Evolutionary conservation across 352 stramenopile genomes (phyloP).

Genomic region (Phytophthora sansomeana): DNA sequence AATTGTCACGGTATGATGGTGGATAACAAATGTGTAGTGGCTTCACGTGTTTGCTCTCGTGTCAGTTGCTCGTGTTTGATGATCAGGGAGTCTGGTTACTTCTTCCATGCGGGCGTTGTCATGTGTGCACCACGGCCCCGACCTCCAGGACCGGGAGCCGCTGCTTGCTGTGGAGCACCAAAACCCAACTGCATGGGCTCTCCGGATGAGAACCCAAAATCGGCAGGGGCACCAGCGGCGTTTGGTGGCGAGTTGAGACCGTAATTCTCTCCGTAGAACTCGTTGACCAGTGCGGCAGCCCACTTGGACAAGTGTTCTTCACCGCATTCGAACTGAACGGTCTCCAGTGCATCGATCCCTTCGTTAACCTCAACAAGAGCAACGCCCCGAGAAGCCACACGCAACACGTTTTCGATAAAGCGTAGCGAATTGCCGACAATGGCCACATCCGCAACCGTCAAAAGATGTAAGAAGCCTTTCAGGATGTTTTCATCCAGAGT

Average conservation of each 20-base stretch:
- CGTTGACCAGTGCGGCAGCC: constrained; percentile 78
- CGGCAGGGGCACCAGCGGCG: constrained; percentile 24
- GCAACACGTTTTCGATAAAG: constrained; percentile 84
- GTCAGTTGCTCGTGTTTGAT: too few relatives aligned
- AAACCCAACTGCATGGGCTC: constrained; percentile 37
- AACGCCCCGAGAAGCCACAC: constrained; percentile 60
- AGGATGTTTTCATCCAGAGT: constrained; percentile 55
- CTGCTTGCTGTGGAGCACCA: constrained; percentile 12
- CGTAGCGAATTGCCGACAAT: constrained; percentile 82
- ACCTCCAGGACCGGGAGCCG: constrained; percentile 39
- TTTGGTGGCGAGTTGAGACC: constrained; percentile 73
- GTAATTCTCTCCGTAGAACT: constrained; percentile 88
- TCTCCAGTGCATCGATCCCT: constrained; percentile 84
- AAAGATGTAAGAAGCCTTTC: constrained; percentile 61
- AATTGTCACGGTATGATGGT: too few relatives aligned
- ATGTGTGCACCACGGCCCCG: constrained; percentile 75
- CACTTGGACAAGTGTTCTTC: constrained; percentile 70
- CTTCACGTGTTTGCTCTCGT: too few relatives aligned
- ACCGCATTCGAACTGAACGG: constrained; percentile 72
- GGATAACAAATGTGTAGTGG: too few relatives aligned
- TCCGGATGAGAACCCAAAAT: constrained; percentile 19
- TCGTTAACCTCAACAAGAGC: constrained; percentile 65
- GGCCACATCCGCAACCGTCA: constrained; percentile 65
- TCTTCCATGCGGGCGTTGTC: constrained; percentile 75
- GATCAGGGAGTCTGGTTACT: constrained; percentile 47